These are phyloP conservation scores for Alloteropsis semialata DNA, from an alignment of 176 grass and related monocot species.

Conservation along the genomic window DNA sequence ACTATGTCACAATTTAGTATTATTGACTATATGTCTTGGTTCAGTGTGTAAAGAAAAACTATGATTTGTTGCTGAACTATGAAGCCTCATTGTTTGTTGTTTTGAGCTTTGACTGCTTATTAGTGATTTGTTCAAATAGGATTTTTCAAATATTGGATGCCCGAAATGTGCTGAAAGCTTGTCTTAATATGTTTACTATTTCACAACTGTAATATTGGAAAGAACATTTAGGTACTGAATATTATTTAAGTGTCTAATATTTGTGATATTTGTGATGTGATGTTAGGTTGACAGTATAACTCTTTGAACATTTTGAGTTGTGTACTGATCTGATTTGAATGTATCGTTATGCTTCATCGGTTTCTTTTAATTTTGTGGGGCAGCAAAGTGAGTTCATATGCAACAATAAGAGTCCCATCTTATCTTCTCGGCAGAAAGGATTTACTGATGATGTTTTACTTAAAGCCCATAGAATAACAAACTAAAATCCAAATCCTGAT, in stretches of 20 bases:
- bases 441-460: neutral
- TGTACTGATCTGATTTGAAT: no score
- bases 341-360: no score
- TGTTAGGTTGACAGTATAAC: neutral
- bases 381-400: no score
- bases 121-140: neutral
- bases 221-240: neutral
- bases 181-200: neutral
- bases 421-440: no score
- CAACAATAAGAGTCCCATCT: no score
- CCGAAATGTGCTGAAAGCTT: neutral
- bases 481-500: neutral
- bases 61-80: neutral
- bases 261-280: neutral
- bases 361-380: conserved; percentile 5
- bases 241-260: neutral
- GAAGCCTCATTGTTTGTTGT: neutral
- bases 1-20: neutral
- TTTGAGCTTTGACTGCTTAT: neutral
- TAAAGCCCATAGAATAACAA: neutral
- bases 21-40: neutral
- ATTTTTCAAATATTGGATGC: neutral
- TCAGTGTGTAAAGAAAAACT: neutral
- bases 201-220: neutral
- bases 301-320: no score